Base-by-base conservation (phyloP, 2,329 filamentous ascomycete genomes). In the Fusarium multiceps region DNA sequence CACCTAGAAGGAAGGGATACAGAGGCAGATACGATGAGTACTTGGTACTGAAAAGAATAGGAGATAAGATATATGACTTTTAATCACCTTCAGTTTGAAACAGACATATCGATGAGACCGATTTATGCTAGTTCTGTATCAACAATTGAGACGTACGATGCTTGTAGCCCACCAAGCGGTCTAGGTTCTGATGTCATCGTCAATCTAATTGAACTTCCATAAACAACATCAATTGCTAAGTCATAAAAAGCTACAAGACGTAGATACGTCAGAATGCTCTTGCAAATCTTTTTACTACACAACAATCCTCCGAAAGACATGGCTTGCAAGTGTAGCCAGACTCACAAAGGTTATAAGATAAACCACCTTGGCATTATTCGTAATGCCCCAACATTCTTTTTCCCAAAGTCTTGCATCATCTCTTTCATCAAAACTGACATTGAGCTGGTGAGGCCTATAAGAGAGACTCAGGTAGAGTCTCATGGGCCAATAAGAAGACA, bases 201-300 rank as follows among this genome's bases (percentile, higher is more conserved):
- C 30, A 40, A 32, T 56, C 34, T 30, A 16, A 12, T 20, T 21
- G 34, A 47, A 46, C 16, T 47, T 62, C 49, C 27, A 28, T 68
- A 28, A 63, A 69, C 42, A 64, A 59, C 51, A 68, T 69, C 67
- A 68, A 71, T 71, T 70, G 67, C 48, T 41, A 63, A 57, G 56
- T 66, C 67, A 43, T 70, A 53, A 68, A 37, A 68, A 63, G 46
- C 48, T 70, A 43, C 55, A 59, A 41, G 66, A 68, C 63, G 40
- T 32, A 59, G 42, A 63, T 45, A 47, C 57, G 47, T 40, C 53
- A 46, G 21, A 28, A 49, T 42, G 54, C 63, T 63, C 46, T 59
- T 43, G 57, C 62, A 55, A 68, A 59, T 63, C 57, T 45, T 66
- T 50, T 69, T 71, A 70, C 55, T 69, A 69, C 71, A 69, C 67